Conservation (phyloP, 495 filamentous ascomycete genomes). For the Patellaria atrata region DNA sequence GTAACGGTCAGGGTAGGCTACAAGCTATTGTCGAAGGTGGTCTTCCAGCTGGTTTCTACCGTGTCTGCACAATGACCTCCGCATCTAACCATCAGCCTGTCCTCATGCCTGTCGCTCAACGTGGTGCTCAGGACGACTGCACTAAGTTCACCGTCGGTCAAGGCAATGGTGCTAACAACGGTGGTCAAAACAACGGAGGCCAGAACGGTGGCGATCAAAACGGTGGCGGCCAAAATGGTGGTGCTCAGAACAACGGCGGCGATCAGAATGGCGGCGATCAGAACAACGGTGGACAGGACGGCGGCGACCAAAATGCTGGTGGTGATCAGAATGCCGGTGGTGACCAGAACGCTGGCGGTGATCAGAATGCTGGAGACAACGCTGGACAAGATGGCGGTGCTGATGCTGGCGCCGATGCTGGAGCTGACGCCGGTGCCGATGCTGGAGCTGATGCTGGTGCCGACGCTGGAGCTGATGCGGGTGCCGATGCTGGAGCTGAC, state of each 20-base stretch:
- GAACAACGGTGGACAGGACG: conserved; percentile 6
- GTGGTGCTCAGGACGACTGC: conserved; percentile 62
- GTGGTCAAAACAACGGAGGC: conserved; percentile 8
- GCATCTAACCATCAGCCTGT: conserved; percentile 66
- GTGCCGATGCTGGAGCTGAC: too few relatives aligned
- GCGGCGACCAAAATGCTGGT: conserved; percentile 6
- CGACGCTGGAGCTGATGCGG: background rate
- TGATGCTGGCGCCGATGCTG: conserved; percentile 14
- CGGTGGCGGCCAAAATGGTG: conserved; percentile 18
- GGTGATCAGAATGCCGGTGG: conserved; percentile 39
- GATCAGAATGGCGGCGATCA: conserved; percentile 8
- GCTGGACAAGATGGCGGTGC: too few relatives aligned
- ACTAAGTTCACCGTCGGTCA: conserved; percentile 40
- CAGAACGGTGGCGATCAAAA: conserved; percentile 9
- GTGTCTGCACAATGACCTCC: conserved; percentile 55
- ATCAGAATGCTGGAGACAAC: conserved; percentile 31
- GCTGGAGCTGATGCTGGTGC: conserved; percentile 4
- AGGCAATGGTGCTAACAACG: conserved; percentile 23
- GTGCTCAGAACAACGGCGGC: conserved; percentile 17
- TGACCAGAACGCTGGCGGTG: conserved; percentile 22
- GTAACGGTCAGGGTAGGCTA: conserved; percentile 47
- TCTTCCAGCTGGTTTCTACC: conserved; percentile 49
- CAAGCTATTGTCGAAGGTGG: conserved; percentile 43
- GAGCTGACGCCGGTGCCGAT: conserved; percentile 8
- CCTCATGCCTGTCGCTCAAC: conserved; percentile 62